Conservation (phyloP, 108 stramenopile genomes). For the Pseudonitzschia multiseries region DNA sequence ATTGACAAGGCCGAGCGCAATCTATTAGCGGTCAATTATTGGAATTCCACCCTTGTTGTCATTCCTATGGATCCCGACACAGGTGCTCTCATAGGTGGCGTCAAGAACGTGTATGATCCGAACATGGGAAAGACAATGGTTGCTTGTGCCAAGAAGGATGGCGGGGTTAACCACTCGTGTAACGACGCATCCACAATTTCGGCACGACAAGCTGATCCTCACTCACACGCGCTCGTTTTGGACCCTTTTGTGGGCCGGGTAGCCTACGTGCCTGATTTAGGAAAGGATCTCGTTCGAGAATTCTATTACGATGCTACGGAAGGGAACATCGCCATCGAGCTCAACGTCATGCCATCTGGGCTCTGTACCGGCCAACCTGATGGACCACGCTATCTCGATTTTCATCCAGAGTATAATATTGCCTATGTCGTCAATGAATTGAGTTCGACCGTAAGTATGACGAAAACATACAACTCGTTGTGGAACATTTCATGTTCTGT, state of each 20-base stretch:
- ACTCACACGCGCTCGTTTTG: slow-evolving; percentile 93
- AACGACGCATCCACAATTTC: slow-evolving; percentile 84
- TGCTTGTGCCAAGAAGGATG: slow-evolving; percentile 60
- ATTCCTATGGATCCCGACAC: slow-evolving; percentile 76
- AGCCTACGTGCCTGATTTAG: slow-evolving; percentile 90
- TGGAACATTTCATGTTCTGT: too few species aligned
- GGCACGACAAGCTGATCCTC: slow-evolving; percentile 91
- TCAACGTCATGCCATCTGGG: slow-evolving; percentile 78
- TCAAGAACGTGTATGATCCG: slow-evolving; percentile 58
- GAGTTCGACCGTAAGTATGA: slow-evolving; percentile 70
- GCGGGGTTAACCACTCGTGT: slow-evolving; percentile 83
- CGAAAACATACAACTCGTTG: background rate
- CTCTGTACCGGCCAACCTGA: slow-evolving; percentile 83
- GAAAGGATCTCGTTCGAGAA: slow-evolving; percentile 86
- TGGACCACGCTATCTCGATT: slow-evolving; percentile 90
- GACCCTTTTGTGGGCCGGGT: slow-evolving; percentile 89
- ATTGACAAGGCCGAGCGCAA: slow-evolving; percentile 77
- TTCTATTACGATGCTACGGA: slow-evolving; percentile 65
- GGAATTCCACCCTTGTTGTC: slow-evolving; percentile 88
- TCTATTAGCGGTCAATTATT: slow-evolving; percentile 92
- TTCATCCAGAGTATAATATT: slow-evolving; percentile 85
- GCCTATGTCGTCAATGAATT: slow-evolving; percentile 92
- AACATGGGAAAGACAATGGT: slow-evolving; percentile 65
- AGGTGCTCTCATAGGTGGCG: slow-evolving; percentile 63
- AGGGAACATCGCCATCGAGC: slow-evolving; percentile 63